phyloP scores from a whole-genome alignment of 331 rosid species.

The Quercus lobata region DNA sequence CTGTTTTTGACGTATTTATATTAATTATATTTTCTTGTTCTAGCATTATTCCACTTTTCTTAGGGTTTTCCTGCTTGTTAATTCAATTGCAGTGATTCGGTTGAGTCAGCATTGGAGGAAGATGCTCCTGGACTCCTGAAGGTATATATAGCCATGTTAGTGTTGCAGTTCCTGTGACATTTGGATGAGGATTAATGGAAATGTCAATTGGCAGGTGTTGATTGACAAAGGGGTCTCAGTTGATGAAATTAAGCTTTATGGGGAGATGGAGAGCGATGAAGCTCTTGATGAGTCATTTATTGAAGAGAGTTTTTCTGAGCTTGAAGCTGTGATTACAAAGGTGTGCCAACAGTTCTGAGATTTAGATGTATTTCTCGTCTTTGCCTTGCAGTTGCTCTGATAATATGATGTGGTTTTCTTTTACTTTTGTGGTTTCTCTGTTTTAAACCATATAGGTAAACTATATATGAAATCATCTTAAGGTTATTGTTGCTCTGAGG shows the following conservation, averaged over 20 bases:
- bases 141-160: conserved; percentile 38
- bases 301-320: conserved; percentile 68
- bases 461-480: not conserved
- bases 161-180: conserved; percentile 21
- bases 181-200: conserved; percentile 27
- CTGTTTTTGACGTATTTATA: conserved; percentile 5
- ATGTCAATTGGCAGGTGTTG: conserved; percentile 56
- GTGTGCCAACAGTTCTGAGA: conserved; percentile 31
- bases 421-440: not conserved
- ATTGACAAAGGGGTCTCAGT: conserved; percentile 64
- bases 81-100: conserved; percentile 63
- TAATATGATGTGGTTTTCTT: not conserved
- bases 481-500: not conserved
- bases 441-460: not conserved
- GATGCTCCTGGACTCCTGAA: conserved; percentile 98
- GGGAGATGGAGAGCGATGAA: conserved; percentile 64
- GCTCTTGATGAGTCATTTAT: conserved; percentile 57
- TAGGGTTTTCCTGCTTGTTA: not conserved
- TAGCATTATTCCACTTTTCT: conserved; percentile 6
- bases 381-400: conserved; percentile 18
- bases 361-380: conserved; percentile 10
- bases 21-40: not conserved
- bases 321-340: conserved; percentile 77
- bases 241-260: conserved; percentile 83
- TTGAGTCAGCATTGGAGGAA: conserved; percentile 86